Percentiles rank a stretch among this genome's conserved stretches.
Conservation (phyloP, 2,329 filamentous ascomycete genomes). For the Calonectria ilicicola region DNA sequence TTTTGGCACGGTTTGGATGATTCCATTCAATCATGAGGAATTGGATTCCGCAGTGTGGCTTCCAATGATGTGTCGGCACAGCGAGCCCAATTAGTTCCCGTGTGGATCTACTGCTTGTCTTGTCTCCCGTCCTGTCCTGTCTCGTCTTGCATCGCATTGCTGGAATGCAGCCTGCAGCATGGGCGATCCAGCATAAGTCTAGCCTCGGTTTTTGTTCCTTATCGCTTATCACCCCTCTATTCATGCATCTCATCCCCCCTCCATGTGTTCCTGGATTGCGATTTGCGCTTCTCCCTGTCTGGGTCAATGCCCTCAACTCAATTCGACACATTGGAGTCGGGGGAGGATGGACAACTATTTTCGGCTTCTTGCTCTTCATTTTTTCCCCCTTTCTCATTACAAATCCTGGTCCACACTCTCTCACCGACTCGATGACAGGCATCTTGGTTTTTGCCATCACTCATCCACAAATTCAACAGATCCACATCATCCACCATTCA, state of each 20-base stretch:
- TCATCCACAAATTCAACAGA: not conserved
- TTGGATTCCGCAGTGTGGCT: slow-evolving; percentile 4
- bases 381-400: not conserved
- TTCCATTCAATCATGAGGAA: not conserved
- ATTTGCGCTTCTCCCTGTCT: slow-evolving; percentile 5
- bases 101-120: not conserved
- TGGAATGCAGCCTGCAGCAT: slow-evolving; percentile 9
- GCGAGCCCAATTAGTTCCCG: not conserved
- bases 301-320: not conserved
- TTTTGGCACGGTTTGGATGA: not conserved
- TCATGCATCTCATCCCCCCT: slow-evolving; percentile 11
- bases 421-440: not conserved
- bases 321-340: not conserved
- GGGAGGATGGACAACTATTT: not conserved
- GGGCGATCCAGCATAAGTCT: slow-evolving; percentile 6
- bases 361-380: not conserved
- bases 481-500: slow-evolving; percentile 15
- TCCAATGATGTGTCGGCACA: not conserved
- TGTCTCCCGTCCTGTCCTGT: not conserved
- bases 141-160: slow-evolving; percentile 3
- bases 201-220: slow-evolving; percentile 15
- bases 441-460: slow-evolving; percentile 5
- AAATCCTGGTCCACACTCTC: not conserved
- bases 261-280: slow-evolving; percentile 2
- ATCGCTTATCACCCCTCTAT: slow-evolving; percentile 35